Percentiles rank a stretch among this genome's conserved stretches.
Conservation (phyloP, 345 rosid species). For the thale cress (Arabidopsis thaliana) region TAIR10.1 NC_003070.9:23750501-23751000, state of each 20-base stretch:
- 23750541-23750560: no score
- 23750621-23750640: not conserved
- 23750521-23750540: no score
- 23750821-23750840: not conserved
- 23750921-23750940: slow-evolving; percentile 13
- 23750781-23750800: no score
- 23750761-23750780: not conserved
- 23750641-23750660: no score
- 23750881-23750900: slow-evolving; percentile 11
- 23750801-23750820: no score
- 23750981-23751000: slow-evolving; percentile 5
- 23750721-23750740: no score
- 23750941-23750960: slow-evolving; percentile 25
- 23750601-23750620: not conserved
- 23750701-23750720: no score
- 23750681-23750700: no score
- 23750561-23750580: not conserved
- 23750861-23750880: not conserved
- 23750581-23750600: not conserved
- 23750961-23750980: slow-evolving; percentile 35
- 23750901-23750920: slow-evolving; percentile 33
- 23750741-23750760: not conserved
- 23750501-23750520: no score
- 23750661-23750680: no score
- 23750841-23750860: not conserved